Evolutionary conservation across 768 basidiomycete species (phyloP).

Genomic region (Lactarius trivialis): DNA sequence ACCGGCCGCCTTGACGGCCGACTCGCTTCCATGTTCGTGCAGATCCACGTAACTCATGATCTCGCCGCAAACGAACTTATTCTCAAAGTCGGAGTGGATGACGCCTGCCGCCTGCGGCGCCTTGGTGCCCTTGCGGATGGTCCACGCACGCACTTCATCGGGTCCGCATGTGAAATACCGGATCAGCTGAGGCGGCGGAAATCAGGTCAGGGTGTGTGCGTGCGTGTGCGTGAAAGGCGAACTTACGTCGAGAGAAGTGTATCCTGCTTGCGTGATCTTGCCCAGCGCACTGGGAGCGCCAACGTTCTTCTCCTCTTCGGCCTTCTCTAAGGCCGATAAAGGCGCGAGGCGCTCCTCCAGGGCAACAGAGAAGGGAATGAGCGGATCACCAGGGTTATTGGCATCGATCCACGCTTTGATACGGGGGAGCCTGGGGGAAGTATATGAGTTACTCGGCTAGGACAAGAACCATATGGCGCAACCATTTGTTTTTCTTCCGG

Average conservation of each 20-base stretch:
- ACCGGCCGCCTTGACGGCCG: conserved; percentile 89
- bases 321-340: conserved; percentile 59
- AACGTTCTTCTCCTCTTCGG: conserved; percentile 61
- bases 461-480: conserved; percentile 8
- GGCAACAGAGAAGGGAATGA: conserved; percentile 96
- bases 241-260: conserved; percentile 74
- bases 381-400: conserved; percentile 90
- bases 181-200: conserved; percentile 53
- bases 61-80: conserved; percentile 96
- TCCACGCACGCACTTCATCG: conserved; percentile 97
- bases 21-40: conserved; percentile 84
- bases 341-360: conserved; percentile 82
- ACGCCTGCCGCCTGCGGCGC: conserved; percentile 98
- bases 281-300: conserved; percentile 73
- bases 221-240: background rate
- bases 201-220: background rate
- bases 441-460: background rate
- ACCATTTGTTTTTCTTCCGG: conserved; percentile 99
- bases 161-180: conserved; percentile 98
- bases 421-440: conserved; percentile 66
- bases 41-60: conserved; percentile 92
- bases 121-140: conserved; percentile 87
- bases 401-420: conserved; percentile 98
- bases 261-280: conserved; percentile 95
- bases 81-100: conserved; percentile 97